These are phyloP conservation scores for Macrolepiota fuliginosa DNA, from an alignment of 768 basidiomycete species.

Conservation along the genomic window DNA sequence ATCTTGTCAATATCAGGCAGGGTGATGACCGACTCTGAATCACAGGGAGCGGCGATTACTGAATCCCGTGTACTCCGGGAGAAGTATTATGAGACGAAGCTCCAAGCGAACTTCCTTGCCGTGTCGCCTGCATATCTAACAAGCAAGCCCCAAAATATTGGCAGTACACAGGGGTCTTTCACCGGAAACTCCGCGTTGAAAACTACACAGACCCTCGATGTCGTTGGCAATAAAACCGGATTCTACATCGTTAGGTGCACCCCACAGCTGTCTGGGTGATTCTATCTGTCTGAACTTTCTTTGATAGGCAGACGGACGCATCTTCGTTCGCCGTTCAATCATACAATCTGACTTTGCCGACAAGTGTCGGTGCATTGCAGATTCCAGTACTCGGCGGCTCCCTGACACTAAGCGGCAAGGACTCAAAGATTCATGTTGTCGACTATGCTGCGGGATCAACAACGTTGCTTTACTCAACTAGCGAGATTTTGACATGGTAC, in stretches of 20 bases:
- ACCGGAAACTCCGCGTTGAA: conserved; percentile 46
- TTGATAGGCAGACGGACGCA: conserved; percentile 35
- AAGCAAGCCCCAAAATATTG: conserved; percentile 40
- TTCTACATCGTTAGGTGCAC: conserved; percentile 44
- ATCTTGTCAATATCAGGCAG: neutral
- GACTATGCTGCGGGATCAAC: conserved; percentile 45
- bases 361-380: conserved; percentile 39
- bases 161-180: conserved; percentile 39
- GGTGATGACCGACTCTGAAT: neutral
- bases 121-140: conserved; percentile 51
- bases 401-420: conserved; percentile 45
- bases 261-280: neutral
- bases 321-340: conserved; percentile 35
- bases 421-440: conserved; percentile 51
- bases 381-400: conserved; percentile 42
- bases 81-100: conserved; percentile 52
- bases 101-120: conserved; percentile 48
- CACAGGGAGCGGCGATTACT: conserved; percentile 45
- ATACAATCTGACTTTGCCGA: conserved; percentile 42
- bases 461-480: conserved; percentile 44
- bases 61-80: conserved; percentile 52
- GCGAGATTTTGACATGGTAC: conserved; percentile 49
- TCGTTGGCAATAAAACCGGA: conserved; percentile 42
- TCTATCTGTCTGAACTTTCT: neutral
- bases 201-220: conserved; percentile 48